These are phyloP conservation scores for Colletotrichum godetiae DNA, from an alignment of 2,329 filamentous ascomycete genomes.

Conservation along the genomic window DNA sequence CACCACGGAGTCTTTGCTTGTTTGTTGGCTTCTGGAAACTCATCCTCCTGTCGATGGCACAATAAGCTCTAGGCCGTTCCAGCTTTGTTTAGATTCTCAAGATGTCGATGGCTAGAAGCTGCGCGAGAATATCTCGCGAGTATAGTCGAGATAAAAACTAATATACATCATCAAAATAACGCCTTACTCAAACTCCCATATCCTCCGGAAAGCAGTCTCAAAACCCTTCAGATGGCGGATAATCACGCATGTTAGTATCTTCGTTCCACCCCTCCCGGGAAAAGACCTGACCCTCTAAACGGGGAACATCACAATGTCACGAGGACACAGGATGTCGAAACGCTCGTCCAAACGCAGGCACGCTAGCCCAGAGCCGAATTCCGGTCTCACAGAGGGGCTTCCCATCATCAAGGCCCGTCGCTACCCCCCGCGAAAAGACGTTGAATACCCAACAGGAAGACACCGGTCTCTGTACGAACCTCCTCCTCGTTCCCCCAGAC, in stretches of 20 bases:
- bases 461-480: background rate
- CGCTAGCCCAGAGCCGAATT: background rate
- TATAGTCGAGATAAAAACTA: background rate
- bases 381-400: background rate
- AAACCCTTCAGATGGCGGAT: background rate
- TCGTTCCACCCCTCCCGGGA: background rate
- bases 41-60: background rate
- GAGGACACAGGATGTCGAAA: constrained; percentile 2
- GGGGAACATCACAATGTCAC: constrained; percentile 6
- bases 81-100: background rate
- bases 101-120: background rate
- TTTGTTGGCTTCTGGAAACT: background rate
- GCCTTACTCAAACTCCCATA: background rate
- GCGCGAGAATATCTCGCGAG: background rate
- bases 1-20: background rate
- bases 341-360: background rate
- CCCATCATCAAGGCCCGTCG: background rate
- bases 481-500: background rate
- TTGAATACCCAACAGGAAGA: background rate
- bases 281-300: background rate
- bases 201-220: background rate
- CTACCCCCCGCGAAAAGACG: background rate
- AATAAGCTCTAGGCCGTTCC: background rate
- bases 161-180: background rate
- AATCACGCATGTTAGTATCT: background rate